Percentiles rank a stretch among this genome's conserved stretches.
Evolutionary conservation across 768 basidiomycete genomes (phyloP).

Genomic region (Termitomyces sp.): DNA sequence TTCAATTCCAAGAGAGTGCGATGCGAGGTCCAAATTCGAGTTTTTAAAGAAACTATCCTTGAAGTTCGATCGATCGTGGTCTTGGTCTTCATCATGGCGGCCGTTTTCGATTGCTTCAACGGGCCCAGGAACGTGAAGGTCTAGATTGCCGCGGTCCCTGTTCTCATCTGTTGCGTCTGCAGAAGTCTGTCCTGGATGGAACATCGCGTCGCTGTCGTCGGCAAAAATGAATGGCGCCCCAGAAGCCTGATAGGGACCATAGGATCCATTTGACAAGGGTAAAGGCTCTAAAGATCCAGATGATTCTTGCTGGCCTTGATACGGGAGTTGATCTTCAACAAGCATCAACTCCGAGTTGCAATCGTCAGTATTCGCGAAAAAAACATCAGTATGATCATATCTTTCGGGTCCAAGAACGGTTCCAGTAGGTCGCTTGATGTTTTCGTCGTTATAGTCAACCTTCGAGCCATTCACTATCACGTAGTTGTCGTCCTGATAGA

Average conservation of each 20-base stretch:
- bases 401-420: neutral
- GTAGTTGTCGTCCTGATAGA: neutral
- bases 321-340: neutral
- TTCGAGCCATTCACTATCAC: neutral
- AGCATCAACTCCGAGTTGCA: neutral
- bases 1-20: constrained; percentile 31
- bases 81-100: neutral
- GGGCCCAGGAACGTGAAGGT: neutral
- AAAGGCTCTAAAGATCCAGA: neutral
- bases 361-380: neutral
- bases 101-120: neutral
- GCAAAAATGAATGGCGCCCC: neutral
- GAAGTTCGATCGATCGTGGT: neutral
- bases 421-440: neutral
- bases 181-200: neutral
- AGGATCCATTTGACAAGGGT: neutral
- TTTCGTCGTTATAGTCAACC: neutral
- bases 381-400: neutral
- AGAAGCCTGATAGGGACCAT: neutral
- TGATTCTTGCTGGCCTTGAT: neutral
- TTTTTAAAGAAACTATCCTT: neutral
- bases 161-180: neutral
- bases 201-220: neutral
- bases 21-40: constrained; percentile 4
- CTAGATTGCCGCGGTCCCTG: neutral